Evolutionary conservation across 192 early-diverging fungal genomes (phyloP), one percentile per base, ranked within the genome.

Genomic region (Endogone sp.): DNA sequence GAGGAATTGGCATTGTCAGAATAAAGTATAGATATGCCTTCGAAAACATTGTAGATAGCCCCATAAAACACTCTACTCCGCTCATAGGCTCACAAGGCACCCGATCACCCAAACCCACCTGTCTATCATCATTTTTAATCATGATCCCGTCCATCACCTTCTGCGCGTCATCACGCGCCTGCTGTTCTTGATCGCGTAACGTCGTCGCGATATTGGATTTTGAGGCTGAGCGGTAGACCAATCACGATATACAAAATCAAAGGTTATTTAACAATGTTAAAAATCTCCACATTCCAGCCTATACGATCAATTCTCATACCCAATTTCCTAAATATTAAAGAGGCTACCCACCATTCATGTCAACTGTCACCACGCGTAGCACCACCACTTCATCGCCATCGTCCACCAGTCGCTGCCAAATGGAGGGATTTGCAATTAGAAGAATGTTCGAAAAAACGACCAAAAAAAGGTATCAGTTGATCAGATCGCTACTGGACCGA

Each of bases 381-480:
- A 70, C 62, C 31, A 70, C 64, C 16, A 75, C 69, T 63, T 86
- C 84, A 70, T 86, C 84, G 26, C 84, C 81, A 71, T 83, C 78
- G 44, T 83, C 84, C 62, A 85, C 71, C 56, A 86, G 37, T 49
- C 6, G 37, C 37, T 16, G 37, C 37, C 16, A 16, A 49, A 49
- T 49, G 37, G 6, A 49, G 37, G 16, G 37, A 49, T 6, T 49
- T 6, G 37, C 37, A 16, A 16, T 11, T 49, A 16, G 37, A 11
- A 16, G 16, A 49, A 49, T 49, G 6, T 49, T 11, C 37, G 44
- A 21, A 67, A n/a, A 56, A 67, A 2, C 28, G 20, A 49, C 16
- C 2, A 59, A 3, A 24, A 54, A 13, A 23, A 37, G 29, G 23
- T 64, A 2, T 29, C 16, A 44, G 16, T 20, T 29, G 30, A n/a